phyloP scores from a whole-genome alignment of 345 rosid genomes.

The Populus pruinosa region DNA sequence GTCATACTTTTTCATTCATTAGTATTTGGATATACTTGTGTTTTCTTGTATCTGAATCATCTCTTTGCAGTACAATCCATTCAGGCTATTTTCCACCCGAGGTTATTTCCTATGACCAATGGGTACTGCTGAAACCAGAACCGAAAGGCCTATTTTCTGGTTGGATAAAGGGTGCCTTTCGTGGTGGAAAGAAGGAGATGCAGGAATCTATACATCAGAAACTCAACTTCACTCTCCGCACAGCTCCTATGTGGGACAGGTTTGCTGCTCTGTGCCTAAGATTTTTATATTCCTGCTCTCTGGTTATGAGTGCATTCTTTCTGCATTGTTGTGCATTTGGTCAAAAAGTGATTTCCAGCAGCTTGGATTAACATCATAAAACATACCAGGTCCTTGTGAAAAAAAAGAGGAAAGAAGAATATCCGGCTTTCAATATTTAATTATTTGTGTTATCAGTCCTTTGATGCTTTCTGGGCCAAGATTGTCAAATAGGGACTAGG shows the following conservation, averaged over 20 bases:
- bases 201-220: constrained; percentile 71
- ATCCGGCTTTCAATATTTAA: neutral
- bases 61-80: constrained; percentile 47
- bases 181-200: constrained; percentile 73
- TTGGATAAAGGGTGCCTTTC: constrained; percentile 79
- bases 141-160: constrained; percentile 49
- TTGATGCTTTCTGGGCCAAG: neutral
- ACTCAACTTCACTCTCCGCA: constrained; percentile 63
- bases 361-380: neutral
- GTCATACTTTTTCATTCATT: neutral
- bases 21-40: neutral
- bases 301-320: neutral
- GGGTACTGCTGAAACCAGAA: constrained; percentile 68
- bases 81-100: constrained; percentile 58
- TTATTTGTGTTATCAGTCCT: neutral
- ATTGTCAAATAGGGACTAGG: neutral
- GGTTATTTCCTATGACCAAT: constrained; percentile 70
- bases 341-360: neutral
- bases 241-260: constrained; percentile 99
- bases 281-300: neutral
- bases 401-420: neutral
- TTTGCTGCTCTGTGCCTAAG: constrained; percentile 31
- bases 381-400: neutral
- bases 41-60: neutral
- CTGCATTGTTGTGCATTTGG: neutral